Evolutionary conservation across 1,284 basidiomycete genomes (phyloP).

Genomic region (Paramarasmius palmivorus): DNA sequence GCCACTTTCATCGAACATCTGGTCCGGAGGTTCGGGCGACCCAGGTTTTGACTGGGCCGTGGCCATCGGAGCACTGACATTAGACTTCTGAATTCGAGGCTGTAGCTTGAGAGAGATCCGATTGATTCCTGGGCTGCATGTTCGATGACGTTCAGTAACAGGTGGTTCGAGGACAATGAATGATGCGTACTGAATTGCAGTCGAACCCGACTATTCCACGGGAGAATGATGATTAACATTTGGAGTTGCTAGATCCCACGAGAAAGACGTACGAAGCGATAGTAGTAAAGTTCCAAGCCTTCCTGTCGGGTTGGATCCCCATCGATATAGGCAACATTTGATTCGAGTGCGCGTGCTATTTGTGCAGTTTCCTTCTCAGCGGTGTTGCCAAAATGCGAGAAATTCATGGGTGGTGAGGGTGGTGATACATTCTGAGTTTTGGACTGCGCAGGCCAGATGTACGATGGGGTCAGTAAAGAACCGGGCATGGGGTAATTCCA

Average conservation of each 20-base stretch:
- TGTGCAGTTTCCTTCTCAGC: conserved; percentile 9
- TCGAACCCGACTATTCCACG: conserved; percentile 32
- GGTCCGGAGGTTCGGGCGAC: conserved; percentile 19
- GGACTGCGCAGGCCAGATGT: neutral
- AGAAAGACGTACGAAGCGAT: conserved; percentile 33
- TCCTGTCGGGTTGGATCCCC: conserved; percentile 29
- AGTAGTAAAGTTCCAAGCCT: conserved; percentile 39
- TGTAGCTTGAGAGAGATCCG: conserved; percentile 40
- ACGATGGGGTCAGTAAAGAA: neutral
- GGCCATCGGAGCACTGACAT: conserved; percentile 17
- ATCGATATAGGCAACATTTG: conserved; percentile 37
- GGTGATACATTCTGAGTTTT: neutral
- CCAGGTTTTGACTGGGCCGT: conserved; percentile 18
- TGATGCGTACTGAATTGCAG: conserved; percentile 20
- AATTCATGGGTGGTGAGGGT: neutral
- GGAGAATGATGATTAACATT: neutral
- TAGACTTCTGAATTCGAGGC: conserved; percentile 11
- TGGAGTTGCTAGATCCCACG: neutral
- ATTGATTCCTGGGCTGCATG: conserved; percentile 38
- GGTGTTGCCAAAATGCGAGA: conserved; percentile 6
- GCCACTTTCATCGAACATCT: conserved; percentile 32
- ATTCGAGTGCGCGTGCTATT: conserved; percentile 33
- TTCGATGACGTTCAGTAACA: conserved; percentile 7
- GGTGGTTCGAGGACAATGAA: neutral
- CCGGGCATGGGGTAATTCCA: neutral